phyloP scores from a whole-genome alignment of 148 eudicot species.

The Fagopyrum tataricum region DNA sequence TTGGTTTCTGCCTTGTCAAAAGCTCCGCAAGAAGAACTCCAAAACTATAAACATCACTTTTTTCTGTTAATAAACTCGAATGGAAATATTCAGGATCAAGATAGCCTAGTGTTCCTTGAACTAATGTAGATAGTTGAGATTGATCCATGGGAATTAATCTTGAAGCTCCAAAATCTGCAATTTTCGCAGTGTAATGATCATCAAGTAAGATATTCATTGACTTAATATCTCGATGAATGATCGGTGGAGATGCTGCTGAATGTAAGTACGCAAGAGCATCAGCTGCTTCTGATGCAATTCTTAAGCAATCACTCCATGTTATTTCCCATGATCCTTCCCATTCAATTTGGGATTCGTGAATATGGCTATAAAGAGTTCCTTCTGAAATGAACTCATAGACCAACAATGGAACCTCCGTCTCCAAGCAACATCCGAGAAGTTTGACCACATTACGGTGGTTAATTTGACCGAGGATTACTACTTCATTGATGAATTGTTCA shows the following conservation, averaged over 20 bases:
- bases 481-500: conserved; percentile 12
- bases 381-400: conserved; percentile 11
- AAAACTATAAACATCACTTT: conserved; percentile 13
- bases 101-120: conserved; percentile 13
- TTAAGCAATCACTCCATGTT: neutral
- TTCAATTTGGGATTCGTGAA: neutral
- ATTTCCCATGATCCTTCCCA: neutral
- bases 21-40: conserved; percentile 12
- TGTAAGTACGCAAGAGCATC: conserved; percentile 10
- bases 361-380: neutral
- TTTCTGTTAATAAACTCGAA: neutral
- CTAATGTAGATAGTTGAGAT: neutral
- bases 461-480: neutral
- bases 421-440: conserved; percentile 5
- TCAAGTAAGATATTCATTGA: conserved; percentile 9
- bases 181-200: neutral
- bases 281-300: neutral
- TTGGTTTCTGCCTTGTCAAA: conserved; percentile 5
- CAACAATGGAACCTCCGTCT: conserved; percentile 1
- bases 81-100: conserved; percentile 13
- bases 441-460: neutral
- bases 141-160: conserved; percentile 14
- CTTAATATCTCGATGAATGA: conserved; percentile 9
- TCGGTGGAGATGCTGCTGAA: conserved; percentile 3
- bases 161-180: conserved; percentile 11